Evolutionary conservation across 768 basidiomycete genomes (phyloP).

Genomic region (Auriculariales sp.): DNA sequence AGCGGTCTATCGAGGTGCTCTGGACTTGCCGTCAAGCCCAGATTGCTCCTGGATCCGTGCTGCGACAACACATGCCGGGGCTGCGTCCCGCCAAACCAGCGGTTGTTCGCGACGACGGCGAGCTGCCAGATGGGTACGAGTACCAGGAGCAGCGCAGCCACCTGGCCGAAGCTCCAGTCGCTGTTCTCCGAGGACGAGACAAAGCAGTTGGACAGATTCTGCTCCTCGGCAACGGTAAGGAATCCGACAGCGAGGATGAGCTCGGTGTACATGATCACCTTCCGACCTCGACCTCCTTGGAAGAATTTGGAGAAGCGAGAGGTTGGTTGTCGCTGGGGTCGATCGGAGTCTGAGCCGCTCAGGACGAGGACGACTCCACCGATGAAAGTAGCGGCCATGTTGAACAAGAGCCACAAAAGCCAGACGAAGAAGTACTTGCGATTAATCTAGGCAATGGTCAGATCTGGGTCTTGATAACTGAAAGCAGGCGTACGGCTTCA

Average conservation of each 20-base stretch:
- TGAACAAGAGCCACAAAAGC: constrained; percentile 6
- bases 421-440: constrained; percentile 2
- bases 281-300: no score
- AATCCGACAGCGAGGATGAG: background rate
- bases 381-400: constrained; percentile 2
- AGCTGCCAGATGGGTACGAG: background rate
- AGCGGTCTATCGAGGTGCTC: no score
- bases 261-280: background rate
- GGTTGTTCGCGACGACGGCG: background rate
- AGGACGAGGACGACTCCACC: constrained; percentile 5
- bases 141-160: background rate
- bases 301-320: no score
- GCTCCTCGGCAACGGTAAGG: background rate
- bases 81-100: no score
- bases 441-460: constrained; percentile 2
- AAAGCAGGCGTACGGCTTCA: background rate
- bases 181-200: background rate
- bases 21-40: no score
- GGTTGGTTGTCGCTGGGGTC: no score
- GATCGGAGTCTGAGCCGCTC: constrained; percentile 2
- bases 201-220: background rate
- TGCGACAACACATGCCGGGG: no score
- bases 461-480: no score
- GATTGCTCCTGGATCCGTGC: no score
- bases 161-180: constrained; percentile 1